phyloP scores from a whole-genome alignment of 768 basidiomycete species.

The Pulveroboletus sp. region DNA sequence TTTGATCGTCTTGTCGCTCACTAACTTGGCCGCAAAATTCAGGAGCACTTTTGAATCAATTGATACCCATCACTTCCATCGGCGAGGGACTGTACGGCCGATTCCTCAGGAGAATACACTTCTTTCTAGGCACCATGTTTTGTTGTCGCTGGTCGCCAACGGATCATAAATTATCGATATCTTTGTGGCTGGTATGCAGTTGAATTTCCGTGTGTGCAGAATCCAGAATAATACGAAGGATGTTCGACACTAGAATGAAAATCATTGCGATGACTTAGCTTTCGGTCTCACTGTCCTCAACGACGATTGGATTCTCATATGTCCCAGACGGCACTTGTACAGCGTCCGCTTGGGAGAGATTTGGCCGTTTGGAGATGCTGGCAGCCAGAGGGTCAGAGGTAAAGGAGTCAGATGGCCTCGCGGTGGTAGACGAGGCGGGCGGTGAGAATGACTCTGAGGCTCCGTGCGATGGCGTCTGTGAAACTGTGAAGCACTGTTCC shows the following conservation, averaged over 20 bases:
- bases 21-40: background rate
- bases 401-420: background rate
- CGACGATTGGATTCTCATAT: constrained; percentile 20
- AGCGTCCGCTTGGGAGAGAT: constrained; percentile 4
- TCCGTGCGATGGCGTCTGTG: background rate
- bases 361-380: constrained; percentile 1
- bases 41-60: constrained; percentile 18
- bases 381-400: background rate
- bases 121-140: background rate
- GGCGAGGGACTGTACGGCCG: background rate
- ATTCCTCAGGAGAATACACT: background rate
- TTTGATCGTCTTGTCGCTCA: background rate
- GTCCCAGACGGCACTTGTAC: constrained; percentile 11
- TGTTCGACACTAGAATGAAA: background rate
- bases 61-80: background rate
- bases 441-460: background rate
- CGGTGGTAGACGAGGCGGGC: background rate
- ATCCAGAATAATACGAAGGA: background rate
- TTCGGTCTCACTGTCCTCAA: constrained; percentile 21
- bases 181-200: background rate
- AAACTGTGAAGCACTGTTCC: background rate
- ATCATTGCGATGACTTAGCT: constrained; percentile 1
- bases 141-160: background rate
- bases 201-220: background rate
- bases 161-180: background rate